Evolutionary conservation across 2,329 filamentous ascomycete genomes (phyloP), one percentile per base, ranked within the genome.

Genomic region (Sclerotinia subarctica): DNA sequence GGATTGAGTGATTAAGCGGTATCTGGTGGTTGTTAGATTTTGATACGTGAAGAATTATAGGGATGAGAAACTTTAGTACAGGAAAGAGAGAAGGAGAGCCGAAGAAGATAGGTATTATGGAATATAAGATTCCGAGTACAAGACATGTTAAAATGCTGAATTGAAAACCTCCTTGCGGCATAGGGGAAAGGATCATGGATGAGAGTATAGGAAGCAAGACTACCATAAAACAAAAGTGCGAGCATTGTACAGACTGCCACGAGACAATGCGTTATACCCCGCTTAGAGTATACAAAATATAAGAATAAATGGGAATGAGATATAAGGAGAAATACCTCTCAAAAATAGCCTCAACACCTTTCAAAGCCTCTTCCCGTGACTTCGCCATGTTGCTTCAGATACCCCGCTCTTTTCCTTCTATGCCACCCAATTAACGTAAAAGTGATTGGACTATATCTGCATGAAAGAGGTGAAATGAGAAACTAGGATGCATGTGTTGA

Each of bases 271-370:
- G 24, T 26, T 11, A 29, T 10, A 35, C 44, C 15, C 19, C 49
- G 21, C 24, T 38, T 13, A 13, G 3, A 2, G 21, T 15, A 62
- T 51, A 21, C 0, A 38, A 6, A 6, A 19, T 0, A 7, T 11
- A 19, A 3, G 4, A 26, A 62, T 17, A 2, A 1, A 26, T 1
- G 26, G 6, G 2, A 54, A 35, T n/a, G 17, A 60, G 19, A 10
- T 32, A 11, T 17, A 17, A n/a, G 13, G 7, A 13, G 5, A 21
- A 5, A 58, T 72, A 75, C 74, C 74, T 69, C 26, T 76, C 72
- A 68, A 76, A 75, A 11, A 75, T 74, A 54, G 72, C 72, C 52
- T 75, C 65, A 13, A 76, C 71, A n/a, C 69, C 72, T 42, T 71
- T 74, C 51, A 74, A 68, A 11, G 75, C 74, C 47, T 71, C 70